Evolutionary conservation across 1,284 basidiomycete species (phyloP).

Genomic region (Anthracocystis panici-leucophaei): DNA sequence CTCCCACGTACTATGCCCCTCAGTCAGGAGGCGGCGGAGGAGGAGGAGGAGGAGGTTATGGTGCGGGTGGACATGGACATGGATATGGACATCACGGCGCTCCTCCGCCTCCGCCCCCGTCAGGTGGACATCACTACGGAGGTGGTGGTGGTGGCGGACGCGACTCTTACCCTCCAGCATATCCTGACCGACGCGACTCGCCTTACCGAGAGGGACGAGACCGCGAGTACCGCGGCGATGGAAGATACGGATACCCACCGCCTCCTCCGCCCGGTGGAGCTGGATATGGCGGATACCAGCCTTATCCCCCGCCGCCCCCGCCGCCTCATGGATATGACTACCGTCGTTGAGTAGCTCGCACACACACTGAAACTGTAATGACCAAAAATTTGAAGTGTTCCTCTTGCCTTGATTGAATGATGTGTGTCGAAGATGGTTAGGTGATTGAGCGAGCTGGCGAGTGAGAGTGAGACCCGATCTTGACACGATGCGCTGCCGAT

Average conservation of each 20-base stretch:
- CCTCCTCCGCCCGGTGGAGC: slow-evolving; percentile 32
- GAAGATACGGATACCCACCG: slow-evolving; percentile 39
- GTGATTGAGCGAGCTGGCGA: background rate
- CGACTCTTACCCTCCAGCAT: slow-evolving; percentile 29
- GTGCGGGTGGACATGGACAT: slow-evolving; percentile 21
- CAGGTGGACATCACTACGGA: slow-evolving; percentile 23
- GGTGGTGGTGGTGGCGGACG: slow-evolving; percentile 17
- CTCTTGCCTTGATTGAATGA: background rate
- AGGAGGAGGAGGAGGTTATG: slow-evolving; percentile 7
- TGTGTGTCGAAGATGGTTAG: background rate
- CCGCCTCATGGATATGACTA: slow-evolving; percentile 41
- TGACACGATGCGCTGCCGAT: background rate
- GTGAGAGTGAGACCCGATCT: background rate
- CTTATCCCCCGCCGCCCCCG: slow-evolving; percentile 29
- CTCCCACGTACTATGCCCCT: slow-evolving; percentile 34
- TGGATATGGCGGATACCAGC: slow-evolving; percentile 30
- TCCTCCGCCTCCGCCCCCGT: slow-evolving; percentile 19
- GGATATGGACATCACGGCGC: slow-evolving; percentile 16
- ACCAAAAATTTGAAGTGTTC: background rate
- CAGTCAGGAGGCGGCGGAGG: slow-evolving; percentile 6
- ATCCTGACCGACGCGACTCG: slow-evolving; percentile 40
- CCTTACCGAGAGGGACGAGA: slow-evolving; percentile 48
- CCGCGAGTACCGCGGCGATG: slow-evolving; percentile 35
- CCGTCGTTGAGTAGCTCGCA: slow-evolving; percentile 28
- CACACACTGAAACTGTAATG: background rate